Conservation (phyloP, 371 early-diverging fungal genomes). For the Apophysomyces trapeziformis region DNA sequence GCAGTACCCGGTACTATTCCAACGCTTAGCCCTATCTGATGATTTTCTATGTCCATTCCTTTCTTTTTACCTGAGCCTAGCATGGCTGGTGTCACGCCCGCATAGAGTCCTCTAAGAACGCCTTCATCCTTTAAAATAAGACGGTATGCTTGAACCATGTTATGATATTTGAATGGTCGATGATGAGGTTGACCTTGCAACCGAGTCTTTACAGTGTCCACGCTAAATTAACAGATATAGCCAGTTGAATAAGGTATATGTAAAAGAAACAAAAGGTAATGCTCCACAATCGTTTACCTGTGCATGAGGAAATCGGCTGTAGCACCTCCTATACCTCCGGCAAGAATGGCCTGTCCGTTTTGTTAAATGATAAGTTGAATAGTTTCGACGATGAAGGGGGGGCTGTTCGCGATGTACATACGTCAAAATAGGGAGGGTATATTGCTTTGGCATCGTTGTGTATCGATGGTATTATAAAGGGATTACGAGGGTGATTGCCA, state of each 20-base stretch:
- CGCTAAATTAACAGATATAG: constrained; percentile 30
- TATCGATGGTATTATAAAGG: constrained; percentile 36
- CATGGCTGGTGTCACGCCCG: constrained; percentile 77
- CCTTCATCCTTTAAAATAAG: constrained; percentile 74
- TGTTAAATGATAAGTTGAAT: constrained; percentile 1
- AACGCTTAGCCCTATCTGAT: constrained; percentile 7
- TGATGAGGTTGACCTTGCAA: constrained; percentile 69
- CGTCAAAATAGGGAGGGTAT: constrained; percentile 56
- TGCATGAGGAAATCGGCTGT: constrained; percentile 79
- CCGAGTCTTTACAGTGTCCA: constrained; percentile 83
- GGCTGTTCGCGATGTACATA: constrained; percentile 17
- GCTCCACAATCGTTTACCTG: constrained; percentile 44
- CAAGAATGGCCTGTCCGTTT: constrained; percentile 58
- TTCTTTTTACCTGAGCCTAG: constrained; percentile 66
- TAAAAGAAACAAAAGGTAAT: not conserved
- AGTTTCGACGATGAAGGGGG: not conserved
- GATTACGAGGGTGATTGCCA: not conserved
- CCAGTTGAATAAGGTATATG: no score
- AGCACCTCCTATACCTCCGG: constrained; percentile 75
- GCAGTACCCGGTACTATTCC: constrained; percentile 65
- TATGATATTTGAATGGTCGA: constrained; percentile 60
- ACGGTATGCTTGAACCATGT: constrained; percentile 69
- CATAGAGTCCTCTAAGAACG: constrained; percentile 69
- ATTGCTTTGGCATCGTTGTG: constrained; percentile 26
- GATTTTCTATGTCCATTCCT: constrained; percentile 2